A percentile compares a stretch with the other conserved stretches of the same genome.
phyloP scores from a whole-genome alignment of 768 basidiomycete genomes.

The Fibroporia radiculosa region DNA sequence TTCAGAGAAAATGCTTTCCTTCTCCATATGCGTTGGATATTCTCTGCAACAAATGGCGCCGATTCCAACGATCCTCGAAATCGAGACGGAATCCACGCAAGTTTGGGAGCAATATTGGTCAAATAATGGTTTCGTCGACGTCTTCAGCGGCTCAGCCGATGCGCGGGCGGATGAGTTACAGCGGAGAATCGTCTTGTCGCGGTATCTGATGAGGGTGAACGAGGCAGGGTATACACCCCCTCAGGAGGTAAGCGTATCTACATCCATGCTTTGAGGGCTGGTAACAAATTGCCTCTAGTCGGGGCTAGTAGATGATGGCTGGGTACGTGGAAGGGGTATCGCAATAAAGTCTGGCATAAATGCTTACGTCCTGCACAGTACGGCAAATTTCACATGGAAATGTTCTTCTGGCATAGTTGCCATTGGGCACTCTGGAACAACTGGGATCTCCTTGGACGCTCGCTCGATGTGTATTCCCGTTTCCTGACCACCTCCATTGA shows the following conservation, averaged over 20 bases:
- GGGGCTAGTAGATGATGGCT: constrained; percentile 47
- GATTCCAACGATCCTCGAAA: constrained; percentile 17
- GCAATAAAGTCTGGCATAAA: not conserved
- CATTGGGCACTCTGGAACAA: constrained; percentile 60
- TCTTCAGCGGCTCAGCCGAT: constrained; percentile 41
- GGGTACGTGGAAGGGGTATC: constrained; percentile 35
- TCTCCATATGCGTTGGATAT: constrained; percentile 33
- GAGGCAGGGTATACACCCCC: constrained; percentile 49
- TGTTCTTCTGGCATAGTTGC: constrained; percentile 52
- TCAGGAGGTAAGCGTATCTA: constrained; percentile 42
- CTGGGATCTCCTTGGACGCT: constrained; percentile 45
- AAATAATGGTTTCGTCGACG: constrained; percentile 42
- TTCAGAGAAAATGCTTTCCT: constrained; percentile 12
- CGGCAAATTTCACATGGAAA: constrained; percentile 56
- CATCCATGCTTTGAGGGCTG: not conserved
- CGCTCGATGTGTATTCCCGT: constrained; percentile 35
- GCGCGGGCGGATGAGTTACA: constrained; percentile 47
- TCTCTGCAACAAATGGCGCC: constrained; percentile 11
- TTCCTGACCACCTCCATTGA: constrained; percentile 39
- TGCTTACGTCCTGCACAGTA: constrained; percentile 7
- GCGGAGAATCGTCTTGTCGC: constrained; percentile 45
- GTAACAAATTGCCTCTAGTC: constrained; percentile 27
- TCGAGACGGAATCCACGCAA: constrained; percentile 28
- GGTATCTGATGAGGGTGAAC: constrained; percentile 52
- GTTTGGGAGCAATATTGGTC: constrained; percentile 44